A percentile compares a stretch with the other conserved stretches of the same genome.
Evolutionary conservation across 129 eudicot species (phyloP).

Genomic region (Chrysanthemum lavandulifolium): DNA sequence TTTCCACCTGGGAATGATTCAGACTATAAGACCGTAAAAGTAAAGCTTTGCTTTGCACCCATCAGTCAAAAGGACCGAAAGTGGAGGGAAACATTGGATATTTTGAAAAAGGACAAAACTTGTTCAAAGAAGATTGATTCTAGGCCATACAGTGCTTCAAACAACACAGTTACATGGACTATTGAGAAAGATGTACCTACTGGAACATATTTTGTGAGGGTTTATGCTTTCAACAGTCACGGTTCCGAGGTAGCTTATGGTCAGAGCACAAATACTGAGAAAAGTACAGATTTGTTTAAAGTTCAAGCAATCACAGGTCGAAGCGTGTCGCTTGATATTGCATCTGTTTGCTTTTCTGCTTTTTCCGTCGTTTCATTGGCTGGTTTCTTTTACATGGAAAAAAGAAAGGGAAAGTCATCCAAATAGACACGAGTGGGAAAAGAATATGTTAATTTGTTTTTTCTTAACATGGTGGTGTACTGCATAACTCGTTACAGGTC

Average conservation of each 20-base stretch:
- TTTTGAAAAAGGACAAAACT: conserved; percentile 60
- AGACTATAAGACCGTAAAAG: conserved; percentile 51
- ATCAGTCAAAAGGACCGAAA: conserved; percentile 64
- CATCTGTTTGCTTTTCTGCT: conserved; percentile 58
- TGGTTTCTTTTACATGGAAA: conserved; percentile 68
- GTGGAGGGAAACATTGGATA: conserved; percentile 57
- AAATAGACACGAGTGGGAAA: conserved; percentile 3
- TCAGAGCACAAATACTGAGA: conserved; percentile 46
- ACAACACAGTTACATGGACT: conserved; percentile 44
- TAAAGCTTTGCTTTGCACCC: conserved; percentile 65
- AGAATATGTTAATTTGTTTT: neutral
- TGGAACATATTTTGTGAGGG: conserved; percentile 62
- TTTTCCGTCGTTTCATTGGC: conserved; percentile 54
- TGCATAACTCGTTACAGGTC: neutral
- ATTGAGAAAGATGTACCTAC: conserved; percentile 51
- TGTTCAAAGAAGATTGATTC: conserved; percentile 48
- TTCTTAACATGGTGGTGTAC: neutral
- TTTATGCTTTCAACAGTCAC: conserved; percentile 35
- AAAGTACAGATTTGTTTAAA: conserved; percentile 40
- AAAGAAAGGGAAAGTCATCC: conserved; percentile 43
- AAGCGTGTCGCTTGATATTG: conserved; percentile 52
- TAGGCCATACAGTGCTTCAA: conserved; percentile 42
- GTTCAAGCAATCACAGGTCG: conserved; percentile 61
- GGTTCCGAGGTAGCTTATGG: conserved; percentile 48
- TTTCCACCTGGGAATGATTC: conserved; percentile 40